These are phyloP conservation scores for Dalbergia cochinchinensis DNA, from an alignment of 306 rosid genomes.

Conservation along the genomic window DNA sequence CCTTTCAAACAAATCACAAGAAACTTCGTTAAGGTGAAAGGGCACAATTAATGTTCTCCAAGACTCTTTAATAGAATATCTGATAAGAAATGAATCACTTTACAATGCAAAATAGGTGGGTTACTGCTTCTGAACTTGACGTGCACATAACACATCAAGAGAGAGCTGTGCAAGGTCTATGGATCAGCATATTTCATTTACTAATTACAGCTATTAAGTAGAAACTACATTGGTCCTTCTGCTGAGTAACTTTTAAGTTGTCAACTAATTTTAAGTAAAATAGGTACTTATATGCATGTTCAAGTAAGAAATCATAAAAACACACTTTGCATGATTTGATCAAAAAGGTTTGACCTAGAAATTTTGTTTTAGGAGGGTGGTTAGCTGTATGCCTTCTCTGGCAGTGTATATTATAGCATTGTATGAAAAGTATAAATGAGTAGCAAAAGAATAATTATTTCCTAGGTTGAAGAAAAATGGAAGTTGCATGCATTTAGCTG, in stretches of 20 bases:
- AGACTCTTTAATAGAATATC: too few species aligned
- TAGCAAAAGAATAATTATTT: not conserved
- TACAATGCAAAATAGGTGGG: too few species aligned
- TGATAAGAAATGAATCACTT: too few species aligned
- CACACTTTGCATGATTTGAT: not conserved
- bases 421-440: not conserved
- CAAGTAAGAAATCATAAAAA: not conserved
- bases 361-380: not conserved
- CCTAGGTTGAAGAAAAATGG: conserved; percentile 14
- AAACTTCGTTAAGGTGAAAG: not conserved
- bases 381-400: not conserved
- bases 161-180: conserved; percentile 3
- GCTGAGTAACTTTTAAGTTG: conserved; percentile 16
- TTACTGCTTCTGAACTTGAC: not conserved
- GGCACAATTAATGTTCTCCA: not conserved
- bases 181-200: not conserved
- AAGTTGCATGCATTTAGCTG: not conserved
- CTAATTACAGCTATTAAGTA: not conserved
- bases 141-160: conserved; percentile 7
- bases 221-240: not conserved
- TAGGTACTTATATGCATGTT: not conserved
- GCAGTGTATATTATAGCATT: not conserved
- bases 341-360: not conserved
- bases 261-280: not conserved
- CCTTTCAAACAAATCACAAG: not conserved